Evolutionary conservation across 805 yeast species (phyloP), one percentile per base, ranked within the genome.

Genomic region (Kregervanrija pseudodelftensis): DNA sequence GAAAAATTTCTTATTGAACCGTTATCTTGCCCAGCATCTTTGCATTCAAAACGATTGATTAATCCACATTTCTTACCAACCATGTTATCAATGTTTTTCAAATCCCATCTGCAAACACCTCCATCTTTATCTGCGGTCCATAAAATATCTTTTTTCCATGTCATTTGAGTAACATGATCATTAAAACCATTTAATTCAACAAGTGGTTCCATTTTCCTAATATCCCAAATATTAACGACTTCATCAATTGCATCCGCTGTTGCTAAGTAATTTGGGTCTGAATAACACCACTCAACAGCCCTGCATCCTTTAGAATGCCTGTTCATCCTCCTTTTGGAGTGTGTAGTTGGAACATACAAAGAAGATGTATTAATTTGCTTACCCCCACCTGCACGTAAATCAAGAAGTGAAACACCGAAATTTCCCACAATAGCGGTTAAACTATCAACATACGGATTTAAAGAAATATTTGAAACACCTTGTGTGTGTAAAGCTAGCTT

Each of bases 381-480:
- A n/a, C 39, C 43, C 4, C 72, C 69, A 51, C 95, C 70, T 50
- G 85, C 69, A 51, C 95, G 70, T 50, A 85, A 63, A 61, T 88
- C 96, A 49, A 80, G 72, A 35, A 88, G 62, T 0, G 93, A 80
- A 9, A 87, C 73, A 2, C 95, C 96, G 57, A 80, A 80, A 17
- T 73, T 71, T 4, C 88, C 88, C 47, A 85, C 79, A 2, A 83
- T 63, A 0, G 88, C 83, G 43, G 81, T 55, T 16, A 82, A 64
- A 17, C 80, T 77, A 52, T 70, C 71, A 37, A 74, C 60, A 40
- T 64, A 53, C 4, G 71, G 58, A 36, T 76, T 72, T 30, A 74
- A 59, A 50, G 80, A 82, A 45, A 82, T 74, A 37, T 69, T 64
- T 11, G 64, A 53, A 2, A 81, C 58, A 0, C 86, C 85, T 1